These are phyloP conservation scores for Axilococcus clingmanii DNA, from an alignment of 139 green algal species.

Conservation along the genomic window DNA sequence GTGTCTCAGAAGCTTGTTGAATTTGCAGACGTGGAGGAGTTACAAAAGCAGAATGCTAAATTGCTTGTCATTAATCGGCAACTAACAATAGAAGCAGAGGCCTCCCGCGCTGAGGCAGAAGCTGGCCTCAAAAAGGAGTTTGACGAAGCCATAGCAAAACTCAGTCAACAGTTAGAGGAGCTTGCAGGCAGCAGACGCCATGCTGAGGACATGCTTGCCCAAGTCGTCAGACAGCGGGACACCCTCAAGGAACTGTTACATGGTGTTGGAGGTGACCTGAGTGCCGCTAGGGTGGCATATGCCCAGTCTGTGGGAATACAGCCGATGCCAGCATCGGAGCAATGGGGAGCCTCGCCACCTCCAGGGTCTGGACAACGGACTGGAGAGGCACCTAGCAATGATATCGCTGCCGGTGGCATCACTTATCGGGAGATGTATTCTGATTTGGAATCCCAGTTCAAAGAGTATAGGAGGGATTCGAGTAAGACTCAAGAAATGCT, in stretches of 20 bases:
- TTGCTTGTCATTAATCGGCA: constrained; percentile 36
- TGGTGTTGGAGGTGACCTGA: constrained; percentile 12
- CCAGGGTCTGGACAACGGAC: too few relatives aligned
- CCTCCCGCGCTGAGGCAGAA: constrained; percentile 5
- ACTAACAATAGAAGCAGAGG: constrained; percentile 28
- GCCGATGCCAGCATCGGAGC: too few relatives aligned
- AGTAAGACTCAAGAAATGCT: constrained; percentile 11
- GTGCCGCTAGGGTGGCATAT: constrained; percentile 6
- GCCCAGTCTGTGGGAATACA: background rate
- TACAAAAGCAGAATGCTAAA: constrained; percentile 38
- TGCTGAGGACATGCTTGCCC: constrained; percentile 20
- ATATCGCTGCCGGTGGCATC: background rate
- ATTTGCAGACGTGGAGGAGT: constrained; percentile 15
- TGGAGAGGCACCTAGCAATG: too few relatives aligned
- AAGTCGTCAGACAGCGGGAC: constrained; percentile 40
- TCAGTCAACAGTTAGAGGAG: constrained; percentile 16
- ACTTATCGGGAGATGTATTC: constrained; percentile 14
- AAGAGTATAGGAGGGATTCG: constrained; percentile 16
- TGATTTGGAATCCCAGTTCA: constrained; percentile 18
- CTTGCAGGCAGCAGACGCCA: constrained; percentile 3
- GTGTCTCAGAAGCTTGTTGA: constrained; percentile 15
- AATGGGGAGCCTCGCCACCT: too few relatives aligned
- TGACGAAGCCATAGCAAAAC: constrained; percentile 12
- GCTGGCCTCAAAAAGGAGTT: constrained; percentile 11
- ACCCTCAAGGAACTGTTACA: constrained; percentile 33